Percentiles rank a stretch among this genome's conserved stretches.
Conservation (phyloP, 148 eudicot genomes). For the Cornus suecica region DNA sequence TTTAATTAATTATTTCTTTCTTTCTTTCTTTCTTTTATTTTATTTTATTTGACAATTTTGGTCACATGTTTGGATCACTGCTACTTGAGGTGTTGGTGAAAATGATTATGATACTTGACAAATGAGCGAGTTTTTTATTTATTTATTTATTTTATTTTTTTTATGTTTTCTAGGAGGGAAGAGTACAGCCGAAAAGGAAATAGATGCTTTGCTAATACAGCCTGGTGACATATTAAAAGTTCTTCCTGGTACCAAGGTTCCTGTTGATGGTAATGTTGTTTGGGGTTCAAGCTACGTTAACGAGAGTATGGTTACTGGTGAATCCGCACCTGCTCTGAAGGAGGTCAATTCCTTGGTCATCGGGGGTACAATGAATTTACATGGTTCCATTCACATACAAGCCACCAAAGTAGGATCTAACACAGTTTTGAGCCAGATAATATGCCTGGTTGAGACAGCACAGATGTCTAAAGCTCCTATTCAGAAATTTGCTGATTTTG, state of each 20-base stretch:
- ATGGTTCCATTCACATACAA: constrained; percentile 86
- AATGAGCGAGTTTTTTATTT: constrained; percentile 6
- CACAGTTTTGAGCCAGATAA: constrained; percentile 95
- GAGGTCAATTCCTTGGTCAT: constrained; percentile 64
- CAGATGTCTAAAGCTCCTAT: constrained; percentile 99
- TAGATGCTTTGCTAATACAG: constrained; percentile 90
- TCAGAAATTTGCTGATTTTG: constrained; percentile 90
- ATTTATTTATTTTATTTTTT: no score
- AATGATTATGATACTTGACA: not conserved
- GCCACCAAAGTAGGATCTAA: constrained; percentile 93
- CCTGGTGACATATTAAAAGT: constrained; percentile 90
- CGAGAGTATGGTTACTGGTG: constrained; percentile 99
- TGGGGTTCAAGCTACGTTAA: constrained; percentile 96
- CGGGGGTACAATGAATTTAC: constrained; percentile 95
- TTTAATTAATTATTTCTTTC: no score
- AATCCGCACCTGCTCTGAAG: constrained; percentile 80
- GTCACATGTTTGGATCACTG: not conserved
- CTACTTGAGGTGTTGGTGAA: not conserved
- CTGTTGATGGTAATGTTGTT: constrained; percentile 80
- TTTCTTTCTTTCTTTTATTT: no score
- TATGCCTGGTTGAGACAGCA: constrained; percentile 89
- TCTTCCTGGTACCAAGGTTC: constrained; percentile 88
- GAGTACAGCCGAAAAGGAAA: constrained; percentile 68
- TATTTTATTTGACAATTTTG: no score
- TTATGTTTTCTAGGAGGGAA: constrained; percentile 67